phyloP scores from a whole-genome alignment of 192 early-diverging fungal genomes.

The Globomyces pollinis-pini region DNA sequence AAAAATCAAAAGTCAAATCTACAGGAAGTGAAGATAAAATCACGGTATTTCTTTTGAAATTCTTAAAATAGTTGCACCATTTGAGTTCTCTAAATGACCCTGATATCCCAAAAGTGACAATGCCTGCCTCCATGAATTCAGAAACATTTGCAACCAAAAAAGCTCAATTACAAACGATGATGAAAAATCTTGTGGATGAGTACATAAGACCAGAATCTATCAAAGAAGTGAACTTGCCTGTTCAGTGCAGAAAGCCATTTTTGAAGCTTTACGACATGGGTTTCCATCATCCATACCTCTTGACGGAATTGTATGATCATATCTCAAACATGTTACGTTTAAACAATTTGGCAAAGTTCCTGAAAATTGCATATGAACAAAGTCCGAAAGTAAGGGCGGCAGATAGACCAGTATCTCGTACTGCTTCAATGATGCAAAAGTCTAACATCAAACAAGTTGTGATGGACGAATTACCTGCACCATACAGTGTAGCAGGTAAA shows the following conservation, averaged over 20 bases:
- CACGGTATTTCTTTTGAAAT: too few relatives aligned
- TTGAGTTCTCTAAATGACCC: background rate
- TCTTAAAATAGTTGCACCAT: background rate
- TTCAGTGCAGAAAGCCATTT: slow-evolving; percentile 3
- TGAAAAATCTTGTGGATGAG: background rate
- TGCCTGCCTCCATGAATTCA: background rate
- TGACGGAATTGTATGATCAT: background rate
- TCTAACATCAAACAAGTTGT: slow-evolving; percentile 6
- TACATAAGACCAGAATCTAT: background rate
- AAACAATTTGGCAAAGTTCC: slow-evolving; percentile 5
- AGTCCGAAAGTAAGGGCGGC: background rate
- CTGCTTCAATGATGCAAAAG: background rate
- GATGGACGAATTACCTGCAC: background rate
- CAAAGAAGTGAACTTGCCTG: slow-evolving; percentile 5
- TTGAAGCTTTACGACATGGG: background rate
- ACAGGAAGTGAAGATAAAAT: background rate
- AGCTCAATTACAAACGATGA: background rate
- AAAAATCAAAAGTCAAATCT: background rate
- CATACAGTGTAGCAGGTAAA: background rate
- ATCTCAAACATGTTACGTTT: background rate
- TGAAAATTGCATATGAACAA: background rate
- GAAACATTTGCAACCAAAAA: background rate
- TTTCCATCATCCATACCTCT: background rate
- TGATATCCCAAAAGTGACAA: background rate
- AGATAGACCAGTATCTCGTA: background rate